A percentile compares a stretch with the other conserved stretches of the same genome.
These are phyloP conservation scores for Aegilops longissima DNA, from an alignment of 176 grass and related monocot species.

Conservation along the genomic window DNA sequence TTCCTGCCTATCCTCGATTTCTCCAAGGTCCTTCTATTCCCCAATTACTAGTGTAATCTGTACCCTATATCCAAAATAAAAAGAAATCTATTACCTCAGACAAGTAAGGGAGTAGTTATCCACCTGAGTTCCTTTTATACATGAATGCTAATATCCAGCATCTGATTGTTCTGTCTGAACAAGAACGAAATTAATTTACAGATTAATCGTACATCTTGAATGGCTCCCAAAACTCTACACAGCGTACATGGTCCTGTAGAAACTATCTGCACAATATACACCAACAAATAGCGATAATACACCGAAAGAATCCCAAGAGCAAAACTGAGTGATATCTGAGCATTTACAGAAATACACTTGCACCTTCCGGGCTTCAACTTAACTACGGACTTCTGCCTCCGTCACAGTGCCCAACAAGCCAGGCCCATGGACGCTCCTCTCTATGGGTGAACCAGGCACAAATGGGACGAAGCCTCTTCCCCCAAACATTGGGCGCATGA, in stretches of 20 bases:
- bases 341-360: conserved; percentile 36
- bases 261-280: conserved; percentile 31
- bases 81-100: too few species aligned
- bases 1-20: too few species aligned
- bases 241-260: conserved; percentile 7
- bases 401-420: conserved; percentile 31
- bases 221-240: conserved; percentile 17
- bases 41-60: too few species aligned
- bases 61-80: too few species aligned
- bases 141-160: background rate
- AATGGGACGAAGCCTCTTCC: conserved; percentile 82
- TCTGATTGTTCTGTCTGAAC: conserved; percentile 18
- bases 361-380: conserved; percentile 22
- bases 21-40: too few species aligned
- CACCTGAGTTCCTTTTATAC: background rate
- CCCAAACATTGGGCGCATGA: conserved; percentile 88
- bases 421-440: conserved; percentile 42
- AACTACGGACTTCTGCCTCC: conserved; percentile 37
- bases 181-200: conserved; percentile 36
- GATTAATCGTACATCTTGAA: conserved; percentile 27
- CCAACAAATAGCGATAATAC: background rate
- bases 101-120: too few species aligned
- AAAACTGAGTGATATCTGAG: conserved; percentile 25
- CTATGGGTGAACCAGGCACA: conserved; percentile 79
- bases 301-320: background rate